phyloP scores from a whole-genome alignment of 2,329 filamentous ascomycete genomes.

The Leptosphaerulina australis region DNA sequence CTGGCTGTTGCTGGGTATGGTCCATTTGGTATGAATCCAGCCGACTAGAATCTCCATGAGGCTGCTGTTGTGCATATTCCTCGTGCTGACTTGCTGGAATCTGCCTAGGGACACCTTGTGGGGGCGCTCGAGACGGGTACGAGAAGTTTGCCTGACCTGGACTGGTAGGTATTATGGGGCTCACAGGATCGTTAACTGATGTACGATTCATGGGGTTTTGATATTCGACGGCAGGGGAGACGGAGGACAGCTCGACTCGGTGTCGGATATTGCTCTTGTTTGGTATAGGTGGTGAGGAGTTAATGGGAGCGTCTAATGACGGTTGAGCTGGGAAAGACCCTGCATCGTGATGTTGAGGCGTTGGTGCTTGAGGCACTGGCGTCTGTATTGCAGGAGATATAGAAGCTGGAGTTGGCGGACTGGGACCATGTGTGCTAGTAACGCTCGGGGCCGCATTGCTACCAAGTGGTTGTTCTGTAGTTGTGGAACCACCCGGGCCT shows the following conservation, averaged over 20 bases:
- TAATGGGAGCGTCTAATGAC: conserved; percentile 17
- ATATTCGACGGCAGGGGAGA: conserved; percentile 42
- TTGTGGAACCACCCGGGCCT: conserved; percentile 43
- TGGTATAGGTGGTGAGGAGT: conserved; percentile 41
- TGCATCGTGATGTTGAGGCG: conserved; percentile 7
- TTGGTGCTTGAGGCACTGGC: conserved; percentile 2
- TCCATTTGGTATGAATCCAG: conserved; percentile 33
- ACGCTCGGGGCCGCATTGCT: conserved; percentile 31
- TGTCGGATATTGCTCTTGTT: conserved; percentile 45
- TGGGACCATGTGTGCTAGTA: conserved; percentile 42
- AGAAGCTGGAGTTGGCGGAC: conserved; percentile 40
- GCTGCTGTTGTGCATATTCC: conserved; percentile 6
- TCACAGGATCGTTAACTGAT: conserved; percentile 27
- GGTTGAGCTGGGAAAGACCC: conserved; percentile 21
- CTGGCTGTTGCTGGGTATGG: conserved; percentile 21
- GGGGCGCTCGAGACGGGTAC: conserved; percentile 42
- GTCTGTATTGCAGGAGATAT: conserved; percentile 15
- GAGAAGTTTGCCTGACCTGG: conserved; percentile 44
- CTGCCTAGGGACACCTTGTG: conserved; percentile 41
- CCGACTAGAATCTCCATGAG: conserved; percentile 21
- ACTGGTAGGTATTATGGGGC: conserved; percentile 36
- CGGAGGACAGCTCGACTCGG: conserved; percentile 43
- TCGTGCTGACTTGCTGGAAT: conserved; percentile 23
- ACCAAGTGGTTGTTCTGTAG: conserved; percentile 37
- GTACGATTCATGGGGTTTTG: conserved; percentile 41